Base-by-base conservation (phyloP, 148 eudicot genomes). In the Dysphania ambrosioides region DNA sequence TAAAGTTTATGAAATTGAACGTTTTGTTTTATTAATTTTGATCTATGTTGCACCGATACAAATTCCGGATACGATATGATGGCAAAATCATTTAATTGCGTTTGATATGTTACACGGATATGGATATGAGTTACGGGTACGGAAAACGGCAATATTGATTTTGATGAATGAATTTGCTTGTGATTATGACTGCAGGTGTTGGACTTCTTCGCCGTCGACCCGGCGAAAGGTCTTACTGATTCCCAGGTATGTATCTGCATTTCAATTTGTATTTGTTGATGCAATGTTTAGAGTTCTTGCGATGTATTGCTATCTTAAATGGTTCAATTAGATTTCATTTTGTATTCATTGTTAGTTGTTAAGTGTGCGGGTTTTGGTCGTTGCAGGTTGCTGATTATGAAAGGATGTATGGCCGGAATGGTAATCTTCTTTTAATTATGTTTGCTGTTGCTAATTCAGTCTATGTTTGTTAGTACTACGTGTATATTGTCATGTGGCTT, bases 371-470 rank as follows among this genome's bases (percentile, higher is more conserved):
- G 36, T 12, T 49, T 74, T 70, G 71, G 32, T 30, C 9, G 58
- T 73, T 82, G 81, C 78, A 94, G 98, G 97, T 92, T n/a, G 87
- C 89, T 26, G 87, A 90, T 49, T 83, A 90, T 84, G 85, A 86
- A 53, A 86, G 96, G 82, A 79, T 85, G 31, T 90, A 92, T 76
- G 97, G 97, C 32, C 79, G 85, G 86, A 94, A 94, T 49, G 98
- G 98, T 92, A 71, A 62, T 89, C 76, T n/a, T 15, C 49, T 49
- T 59, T 69, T 26, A 34, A 5, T 44, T 56, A 8, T 29, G 15
- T 10, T 21, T 24, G n/a, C 57, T 12, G 18, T 51, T 57, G 11
- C 19, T 68, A 23, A 23, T 27, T 76, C 41, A 27, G 11, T 41
- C 30, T 30, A n/a, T n/a, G n/a, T n/a, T n/a, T n/a, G n/a, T n/a